A percentile compares a stretch with the other conserved stretches of the same genome.
phyloP scores from a whole-genome alignment of 352 stramenopile genomes.

The Peronosclerospora sorghi region DNA sequence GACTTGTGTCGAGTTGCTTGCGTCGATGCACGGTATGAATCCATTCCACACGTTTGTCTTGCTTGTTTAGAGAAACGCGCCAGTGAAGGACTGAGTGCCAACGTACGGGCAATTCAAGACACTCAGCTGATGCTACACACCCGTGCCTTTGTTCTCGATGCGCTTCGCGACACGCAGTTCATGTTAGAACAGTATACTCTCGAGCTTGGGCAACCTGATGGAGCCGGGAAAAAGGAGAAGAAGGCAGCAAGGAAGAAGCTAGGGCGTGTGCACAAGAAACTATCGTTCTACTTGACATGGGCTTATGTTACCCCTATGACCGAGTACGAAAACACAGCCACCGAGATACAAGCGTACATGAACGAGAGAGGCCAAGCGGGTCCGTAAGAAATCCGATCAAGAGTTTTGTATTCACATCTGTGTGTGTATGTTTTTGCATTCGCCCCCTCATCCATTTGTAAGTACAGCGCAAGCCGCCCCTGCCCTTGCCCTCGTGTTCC shows the following conservation, averaged over 20 bases:
- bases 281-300: slow-evolving; percentile 54
- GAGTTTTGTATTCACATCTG: slow-evolving; percentile 18
- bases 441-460: slow-evolving; percentile 13
- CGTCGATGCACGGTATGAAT: slow-evolving; percentile 33
- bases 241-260: slow-evolving; percentile 22
- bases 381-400: too few species aligned
- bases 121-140: slow-evolving; percentile 22
- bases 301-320: slow-evolving; percentile 14
- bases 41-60: slow-evolving; percentile 34
- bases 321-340: slow-evolving; percentile 15
- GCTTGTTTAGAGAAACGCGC: slow-evolving; percentile 24
- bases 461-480: slow-evolving; percentile 17
- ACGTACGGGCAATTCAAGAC: slow-evolving; percentile 33
- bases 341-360: slow-evolving; percentile 14
- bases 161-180: slow-evolving; percentile 34
- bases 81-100: slow-evolving; percentile 6
- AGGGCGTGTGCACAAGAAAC: slow-evolving; percentile 29
- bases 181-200: slow-evolving; percentile 28
- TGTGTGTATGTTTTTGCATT: slow-evolving; percentile 9
- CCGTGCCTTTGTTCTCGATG: slow-evolving; percentile 54
- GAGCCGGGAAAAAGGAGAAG: slow-evolving; percentile 19
- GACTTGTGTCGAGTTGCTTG: slow-evolving; percentile 39
- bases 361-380: slow-evolving; percentile 13
- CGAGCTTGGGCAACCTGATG: slow-evolving; percentile 10
- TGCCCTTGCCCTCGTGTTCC: background rate